phyloP scores from a whole-genome alignment of 257 asterid species.

The Misopates orontium region DNA sequence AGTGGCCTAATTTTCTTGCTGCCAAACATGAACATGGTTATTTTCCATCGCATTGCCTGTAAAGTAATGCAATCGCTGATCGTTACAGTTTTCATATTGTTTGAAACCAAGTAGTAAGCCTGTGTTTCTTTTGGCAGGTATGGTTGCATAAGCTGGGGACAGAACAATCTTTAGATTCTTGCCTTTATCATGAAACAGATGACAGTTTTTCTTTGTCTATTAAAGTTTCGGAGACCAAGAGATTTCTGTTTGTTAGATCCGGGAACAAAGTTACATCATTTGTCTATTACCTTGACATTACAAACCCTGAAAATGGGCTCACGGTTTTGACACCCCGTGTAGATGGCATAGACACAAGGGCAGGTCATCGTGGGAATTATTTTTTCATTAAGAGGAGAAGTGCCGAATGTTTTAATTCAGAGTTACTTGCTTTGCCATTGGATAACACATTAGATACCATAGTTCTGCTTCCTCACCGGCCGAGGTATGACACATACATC shows the following conservation, averaged over 20 bases:
- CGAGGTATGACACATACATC: slow-evolving; percentile 50
- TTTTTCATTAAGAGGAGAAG: slow-evolving; percentile 81
- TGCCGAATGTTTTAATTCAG: slow-evolving; percentile 80
- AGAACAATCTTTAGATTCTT: slow-evolving; percentile 66
- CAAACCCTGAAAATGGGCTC: slow-evolving; percentile 68
- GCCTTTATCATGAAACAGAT: slow-evolving; percentile 92
- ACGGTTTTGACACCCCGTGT: slow-evolving; percentile 63
- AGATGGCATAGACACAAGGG: slow-evolving; percentile 77
- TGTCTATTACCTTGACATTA: slow-evolving; percentile 71
- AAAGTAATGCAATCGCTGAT: not conserved
- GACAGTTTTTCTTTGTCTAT: slow-evolving; percentile 73
- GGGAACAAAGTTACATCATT: slow-evolving; percentile 85
- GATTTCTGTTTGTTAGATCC: slow-evolving; percentile 70
- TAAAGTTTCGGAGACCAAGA: slow-evolving; percentile 86
- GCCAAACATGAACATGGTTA: too few relatives aligned
- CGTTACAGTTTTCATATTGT: not conserved
- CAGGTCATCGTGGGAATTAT: slow-evolving; percentile 88
- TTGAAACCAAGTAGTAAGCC: slow-evolving; percentile 7
- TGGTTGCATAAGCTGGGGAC: slow-evolving; percentile 85
- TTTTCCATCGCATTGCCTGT: too few relatives aligned
- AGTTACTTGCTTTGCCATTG: slow-evolving; percentile 77
- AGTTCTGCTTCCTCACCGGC: slow-evolving; percentile 79
- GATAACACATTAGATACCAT: slow-evolving; percentile 62
- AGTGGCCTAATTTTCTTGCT: too few relatives aligned
- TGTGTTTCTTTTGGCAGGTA: slow-evolving; percentile 42